Evolutionary conservation across 768 basidiomycete genomes (phyloP), one percentile per base, ranked within the genome.

Genomic region (Tephrocybe rancida): DNA sequence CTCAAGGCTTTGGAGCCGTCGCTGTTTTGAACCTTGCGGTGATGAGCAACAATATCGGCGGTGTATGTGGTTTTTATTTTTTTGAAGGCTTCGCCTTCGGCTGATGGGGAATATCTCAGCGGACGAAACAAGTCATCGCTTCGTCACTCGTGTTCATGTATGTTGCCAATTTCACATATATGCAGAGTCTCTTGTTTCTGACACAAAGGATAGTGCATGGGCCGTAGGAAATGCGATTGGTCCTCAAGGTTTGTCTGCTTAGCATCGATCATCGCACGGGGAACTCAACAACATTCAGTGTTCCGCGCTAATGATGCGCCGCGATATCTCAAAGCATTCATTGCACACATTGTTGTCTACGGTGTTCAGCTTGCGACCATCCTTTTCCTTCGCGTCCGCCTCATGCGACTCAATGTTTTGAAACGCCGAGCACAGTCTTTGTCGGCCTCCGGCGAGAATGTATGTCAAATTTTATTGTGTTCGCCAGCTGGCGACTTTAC

Each of bases 211-310:
- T 26, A 76, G 72, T 44, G 76, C 77, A 6, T 82, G 79, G 77
- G 77, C 80, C 19, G 73, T 73, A 5, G 80, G 80, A 8, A 82
- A 81, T 61, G 76, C 79, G 16, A 63, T 79, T 54, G 75, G 73
- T 3, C 76, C 76, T 5, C 77, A 79, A 70, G 70, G 75, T 70
- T 30, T 37, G 35, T 48, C 19, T 3, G 35, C 5, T 9, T 37
- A n/a, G 6, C 5, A 3, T 38, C 51, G 5, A 27, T 14, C 32
- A 7, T 26, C 1, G 39, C 13, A 18, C 16, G n/a, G n/a, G 30
- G 25, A 6, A 16, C n/a, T 43, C 18, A 32, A 34, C 34, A 29
- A n/a, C 5, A 14, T 37, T 3, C 39, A 73, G 74, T 81, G 5
- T 81, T 81, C 65, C 74, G 74, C 19, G 68, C 68, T 38, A 67